phyloP scores from a whole-genome alignment of 495 filamentous ascomycete species.

The Neurospora cerealis region DNA sequence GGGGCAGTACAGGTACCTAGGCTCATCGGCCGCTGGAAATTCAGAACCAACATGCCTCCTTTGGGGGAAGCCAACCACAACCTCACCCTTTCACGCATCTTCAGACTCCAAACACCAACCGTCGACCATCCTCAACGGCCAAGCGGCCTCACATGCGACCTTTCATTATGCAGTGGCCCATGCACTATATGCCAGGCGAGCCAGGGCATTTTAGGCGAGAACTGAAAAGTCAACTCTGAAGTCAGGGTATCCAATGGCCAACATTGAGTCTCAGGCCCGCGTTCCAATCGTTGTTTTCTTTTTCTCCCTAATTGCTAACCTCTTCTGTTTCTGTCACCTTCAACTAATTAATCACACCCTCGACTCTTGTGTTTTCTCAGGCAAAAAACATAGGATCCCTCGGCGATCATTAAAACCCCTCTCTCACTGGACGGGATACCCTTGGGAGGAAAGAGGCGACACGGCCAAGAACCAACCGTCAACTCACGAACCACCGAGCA shows the following conservation, averaged over 20 bases:
- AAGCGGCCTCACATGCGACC: not conserved
- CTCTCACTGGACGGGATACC: not conserved
- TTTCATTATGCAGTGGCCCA: not conserved
- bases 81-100: not conserved
- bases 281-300: not conserved
- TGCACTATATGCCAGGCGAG: not conserved
- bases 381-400: not conserved
- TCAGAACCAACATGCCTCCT: not conserved
- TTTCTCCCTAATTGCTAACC: not conserved
- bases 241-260: not conserved
- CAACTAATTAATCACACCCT: not conserved
- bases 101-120: not conserved
- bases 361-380: not conserved
- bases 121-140: not conserved
- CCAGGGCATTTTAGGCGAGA: not conserved
- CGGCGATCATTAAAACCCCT: not conserved
- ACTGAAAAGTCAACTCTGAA: not conserved
- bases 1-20: no score
- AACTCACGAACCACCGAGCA: not conserved
- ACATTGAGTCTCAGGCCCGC: not conserved
- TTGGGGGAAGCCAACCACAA: not conserved
- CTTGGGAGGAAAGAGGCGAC: not conserved
- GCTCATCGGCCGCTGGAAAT: not conserved
- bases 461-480: not conserved
- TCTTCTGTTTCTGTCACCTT: not conserved